These are phyloP conservation scores for Fusarium veterinarium DNA, from an alignment of 2,329 filamentous ascomycete genomes.

Conservation along the genomic window DNA sequence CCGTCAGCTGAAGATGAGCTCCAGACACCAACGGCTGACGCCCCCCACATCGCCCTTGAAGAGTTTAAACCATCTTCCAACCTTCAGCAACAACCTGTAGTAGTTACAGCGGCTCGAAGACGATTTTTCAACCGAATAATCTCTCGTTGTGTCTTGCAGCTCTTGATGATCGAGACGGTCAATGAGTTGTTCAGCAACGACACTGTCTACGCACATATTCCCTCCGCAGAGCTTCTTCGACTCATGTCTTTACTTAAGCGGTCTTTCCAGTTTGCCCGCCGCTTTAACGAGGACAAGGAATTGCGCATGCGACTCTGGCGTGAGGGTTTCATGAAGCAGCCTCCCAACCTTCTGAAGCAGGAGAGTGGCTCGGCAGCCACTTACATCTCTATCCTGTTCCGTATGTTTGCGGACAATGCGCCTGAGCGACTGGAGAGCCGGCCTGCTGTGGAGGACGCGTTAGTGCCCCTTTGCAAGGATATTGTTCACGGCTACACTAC, in stretches of 20 bases:
- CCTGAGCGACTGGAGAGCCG: conserved; percentile 84
- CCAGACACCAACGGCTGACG: conserved; percentile 47
- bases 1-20: conserved; percentile 51
- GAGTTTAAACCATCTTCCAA: conserved; percentile 85
- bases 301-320: conserved; percentile 93
- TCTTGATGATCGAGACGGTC: conserved; percentile 99
- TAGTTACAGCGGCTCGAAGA: conserved; percentile 91
- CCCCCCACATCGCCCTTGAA: conserved; percentile 70
- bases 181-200: conserved; percentile 99
- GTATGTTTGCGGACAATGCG: conserved; percentile 94
- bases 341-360: conserved; percentile 96
- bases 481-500: conserved; percentile 87
- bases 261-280: conserved; percentile 94
- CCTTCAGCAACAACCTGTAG: conserved; percentile 87
- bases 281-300: conserved; percentile 98
- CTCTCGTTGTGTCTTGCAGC: conserved; percentile 94
- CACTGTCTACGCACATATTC: conserved; percentile 92
- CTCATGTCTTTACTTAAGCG: conserved; percentile 96
- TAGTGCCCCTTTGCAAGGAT: conserved; percentile 95
- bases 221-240: conserved; percentile 86
- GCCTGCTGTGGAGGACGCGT: conserved; percentile 85
- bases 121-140: conserved; percentile 99
- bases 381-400: conserved; percentile 93
- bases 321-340: conserved; percentile 99
- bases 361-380: conserved; percentile 93